phyloP scores from a whole-genome alignment of 2,329 filamentous ascomycete genomes.

The Trichothecium roseum region DNA sequence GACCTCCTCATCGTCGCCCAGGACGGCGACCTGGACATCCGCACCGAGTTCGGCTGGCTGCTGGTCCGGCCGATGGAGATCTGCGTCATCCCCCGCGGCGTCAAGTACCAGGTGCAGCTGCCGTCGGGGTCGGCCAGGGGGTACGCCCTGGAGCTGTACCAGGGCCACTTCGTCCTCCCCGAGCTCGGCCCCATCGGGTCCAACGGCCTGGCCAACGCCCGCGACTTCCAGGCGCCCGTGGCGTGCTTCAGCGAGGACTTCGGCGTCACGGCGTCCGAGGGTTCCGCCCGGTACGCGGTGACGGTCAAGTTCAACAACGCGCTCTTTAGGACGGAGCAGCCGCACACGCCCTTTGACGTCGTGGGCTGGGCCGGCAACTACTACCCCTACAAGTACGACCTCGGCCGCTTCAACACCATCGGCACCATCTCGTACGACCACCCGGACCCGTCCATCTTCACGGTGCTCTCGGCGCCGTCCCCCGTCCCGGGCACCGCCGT shows the following conservation, averaged over 20 bases:
- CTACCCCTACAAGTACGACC: conserved; percentile 74
- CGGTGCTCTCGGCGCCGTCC: conserved; percentile 55
- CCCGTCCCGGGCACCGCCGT: conserved; percentile 51
- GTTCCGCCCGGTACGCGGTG: conserved; percentile 28
- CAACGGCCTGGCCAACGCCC: conserved; percentile 62
- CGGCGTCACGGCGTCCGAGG: conserved; percentile 11
- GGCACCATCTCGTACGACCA: conserved; percentile 67
- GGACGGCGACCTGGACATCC: conserved; percentile 62
- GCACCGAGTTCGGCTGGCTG: conserved; percentile 65
- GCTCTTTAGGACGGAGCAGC: conserved; percentile 54
- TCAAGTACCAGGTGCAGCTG: conserved; percentile 64
- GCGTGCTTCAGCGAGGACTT: conserved; percentile 54
- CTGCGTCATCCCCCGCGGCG: conserved; percentile 61
- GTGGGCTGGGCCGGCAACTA: conserved; percentile 77
- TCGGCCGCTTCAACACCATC: conserved; percentile 66
- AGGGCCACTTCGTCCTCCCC: conserved; percentile 61
- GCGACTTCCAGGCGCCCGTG: conserved; percentile 66
- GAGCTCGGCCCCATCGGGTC: conserved; percentile 65
- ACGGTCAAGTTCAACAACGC: conserved; percentile 55
- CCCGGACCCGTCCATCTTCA: conserved; percentile 71
- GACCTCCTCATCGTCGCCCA: conserved; percentile 70
- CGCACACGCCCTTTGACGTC: conserved; percentile 68
- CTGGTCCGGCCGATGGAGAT: conserved; percentile 73
- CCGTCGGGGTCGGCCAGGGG: conserved; percentile 52
- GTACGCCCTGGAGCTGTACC: conserved; percentile 66